These are phyloP conservation scores for Neophaeococcomyces aloes DNA, from an alignment of 2,329 filamentous ascomycete genomes.

Conservation along the genomic window DNA sequence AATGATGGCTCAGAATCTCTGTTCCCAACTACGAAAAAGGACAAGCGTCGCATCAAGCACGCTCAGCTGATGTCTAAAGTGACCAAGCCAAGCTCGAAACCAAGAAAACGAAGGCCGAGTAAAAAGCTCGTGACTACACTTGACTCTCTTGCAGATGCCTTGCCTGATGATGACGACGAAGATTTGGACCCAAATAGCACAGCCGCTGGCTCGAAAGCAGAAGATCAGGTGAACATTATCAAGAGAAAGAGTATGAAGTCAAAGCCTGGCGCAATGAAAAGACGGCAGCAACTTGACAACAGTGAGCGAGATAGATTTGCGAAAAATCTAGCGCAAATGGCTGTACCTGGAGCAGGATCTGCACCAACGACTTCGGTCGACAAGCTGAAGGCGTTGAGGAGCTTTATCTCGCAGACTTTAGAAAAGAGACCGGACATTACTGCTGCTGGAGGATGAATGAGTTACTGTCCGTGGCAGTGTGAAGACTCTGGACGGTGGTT, in stretches of 20 bases:
- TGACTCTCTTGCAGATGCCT: constrained; percentile 65
- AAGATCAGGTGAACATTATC: constrained; percentile 54
- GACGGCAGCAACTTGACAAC: constrained; percentile 68
- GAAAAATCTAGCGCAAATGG: constrained; percentile 68
- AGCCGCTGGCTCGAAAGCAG: constrained; percentile 23
- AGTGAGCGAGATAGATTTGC: constrained; percentile 77
- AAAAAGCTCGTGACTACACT: constrained; percentile 72
- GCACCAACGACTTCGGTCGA: constrained; percentile 28
- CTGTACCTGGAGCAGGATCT: constrained; percentile 24
- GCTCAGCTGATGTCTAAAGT: constrained; percentile 69
- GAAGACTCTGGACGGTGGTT: too few relatives aligned
- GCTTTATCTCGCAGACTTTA: constrained; percentile 77
- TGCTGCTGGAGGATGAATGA: neutral
- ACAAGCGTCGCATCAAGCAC: constrained; percentile 75
- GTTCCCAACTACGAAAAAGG: constrained; percentile 65
- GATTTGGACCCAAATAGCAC: constrained; percentile 37
- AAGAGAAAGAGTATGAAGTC: constrained; percentile 64
- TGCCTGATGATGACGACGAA: constrained; percentile 51
- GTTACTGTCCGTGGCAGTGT: too few relatives aligned
- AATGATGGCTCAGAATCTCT: constrained; percentile 7
- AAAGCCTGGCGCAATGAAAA: constrained; percentile 68
- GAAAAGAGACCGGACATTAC: constrained; percentile 49
- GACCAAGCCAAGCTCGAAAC: constrained; percentile 46
- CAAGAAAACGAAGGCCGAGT: constrained; percentile 52
- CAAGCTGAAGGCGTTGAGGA: constrained; percentile 71